phyloP scores from a whole-genome alignment of 257 asterid species.

The Solanum infundibuliforme region DNA sequence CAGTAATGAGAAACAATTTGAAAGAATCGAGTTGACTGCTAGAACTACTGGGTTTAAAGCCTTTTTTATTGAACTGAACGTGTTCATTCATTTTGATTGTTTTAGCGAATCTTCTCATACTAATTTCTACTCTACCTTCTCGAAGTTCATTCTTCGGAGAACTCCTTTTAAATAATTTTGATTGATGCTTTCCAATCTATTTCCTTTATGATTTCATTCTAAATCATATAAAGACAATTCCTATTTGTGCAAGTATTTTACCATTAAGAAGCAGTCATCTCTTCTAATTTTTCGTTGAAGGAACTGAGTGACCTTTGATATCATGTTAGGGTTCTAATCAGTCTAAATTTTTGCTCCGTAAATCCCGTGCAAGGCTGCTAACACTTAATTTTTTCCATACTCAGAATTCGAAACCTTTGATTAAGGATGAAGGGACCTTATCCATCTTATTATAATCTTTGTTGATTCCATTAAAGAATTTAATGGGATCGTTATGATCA shows the following conservation, averaged over 20 bases:
- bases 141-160: neutral
- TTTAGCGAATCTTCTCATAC: neutral
- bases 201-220: neutral
- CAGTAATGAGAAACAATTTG: neutral
- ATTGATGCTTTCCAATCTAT: neutral
- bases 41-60: neutral
- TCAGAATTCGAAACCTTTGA: rapidly evolving
- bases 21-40: neutral
- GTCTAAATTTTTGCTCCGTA: neutral
- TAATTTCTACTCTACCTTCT: neutral
- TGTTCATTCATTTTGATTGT: neutral
- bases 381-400: neutral
- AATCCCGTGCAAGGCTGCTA: neutral
- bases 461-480: neutral
- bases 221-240: too few relatives aligned
- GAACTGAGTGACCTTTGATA: neutral
- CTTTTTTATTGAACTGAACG: neutral
- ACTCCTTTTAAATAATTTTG: neutral
- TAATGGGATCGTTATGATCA: neutral
- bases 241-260: too few relatives aligned
- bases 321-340: too few relatives aligned
- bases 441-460: neutral
- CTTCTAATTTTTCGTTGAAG: neutral
- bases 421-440: neutral
- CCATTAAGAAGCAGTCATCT: neutral